phyloP scores from a whole-genome alignment of 2,329 filamentous ascomycete species.

The Phaeoacremonium minimum region DNA sequence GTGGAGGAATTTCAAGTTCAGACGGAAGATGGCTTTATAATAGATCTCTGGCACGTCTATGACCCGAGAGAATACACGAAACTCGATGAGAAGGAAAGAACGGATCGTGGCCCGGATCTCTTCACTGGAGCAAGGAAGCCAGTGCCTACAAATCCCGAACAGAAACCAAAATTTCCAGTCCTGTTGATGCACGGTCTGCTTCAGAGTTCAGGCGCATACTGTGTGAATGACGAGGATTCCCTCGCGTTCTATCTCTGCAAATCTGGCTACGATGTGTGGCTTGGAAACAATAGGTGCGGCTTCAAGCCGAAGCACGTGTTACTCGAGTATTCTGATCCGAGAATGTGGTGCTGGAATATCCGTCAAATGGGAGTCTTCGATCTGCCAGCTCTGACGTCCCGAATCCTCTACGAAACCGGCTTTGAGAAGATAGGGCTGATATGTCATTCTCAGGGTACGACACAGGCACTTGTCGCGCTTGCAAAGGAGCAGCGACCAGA shows the following conservation, averaged over 20 bases:
- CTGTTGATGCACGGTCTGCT: slow-evolving; percentile 84
- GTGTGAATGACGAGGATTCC: slow-evolving; percentile 83
- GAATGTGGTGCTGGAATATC: slow-evolving; percentile 98
- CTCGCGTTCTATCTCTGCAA: slow-evolving; percentile 91
- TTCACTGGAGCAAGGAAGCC: slow-evolving; percentile 44
- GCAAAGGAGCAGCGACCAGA: slow-evolving; percentile 88
- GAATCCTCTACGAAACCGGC: slow-evolving; percentile 76
- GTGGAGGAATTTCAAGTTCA: slow-evolving; percentile 79
- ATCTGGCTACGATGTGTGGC: slow-evolving; percentile 89
- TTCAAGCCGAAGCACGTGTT: slow-evolving; percentile 72
- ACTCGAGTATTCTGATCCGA: slow-evolving; percentile 69
- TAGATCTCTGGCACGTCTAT: slow-evolving; percentile 85
- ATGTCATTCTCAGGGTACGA: slow-evolving; percentile 87
- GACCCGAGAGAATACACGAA: slow-evolving; percentile 70
- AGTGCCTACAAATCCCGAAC: slow-evolving; percentile 41
- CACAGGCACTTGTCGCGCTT: slow-evolving; percentile 80
- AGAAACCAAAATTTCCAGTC: slow-evolving; percentile 70
- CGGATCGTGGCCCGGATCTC: slow-evolving; percentile 54
- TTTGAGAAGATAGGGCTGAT: slow-evolving; percentile 80
- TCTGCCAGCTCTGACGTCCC: slow-evolving; percentile 73
- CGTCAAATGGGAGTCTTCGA: slow-evolving; percentile 90
- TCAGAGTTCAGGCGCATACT: slow-evolving; percentile 85
- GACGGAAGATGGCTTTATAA: slow-evolving; percentile 90
- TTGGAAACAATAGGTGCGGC: slow-evolving; percentile 90
- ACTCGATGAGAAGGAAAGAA: slow-evolving; percentile 40